Evolutionary conservation across 2,329 filamentous ascomycete genomes (phyloP).

Genomic region (Aspergillus felis): DNA sequence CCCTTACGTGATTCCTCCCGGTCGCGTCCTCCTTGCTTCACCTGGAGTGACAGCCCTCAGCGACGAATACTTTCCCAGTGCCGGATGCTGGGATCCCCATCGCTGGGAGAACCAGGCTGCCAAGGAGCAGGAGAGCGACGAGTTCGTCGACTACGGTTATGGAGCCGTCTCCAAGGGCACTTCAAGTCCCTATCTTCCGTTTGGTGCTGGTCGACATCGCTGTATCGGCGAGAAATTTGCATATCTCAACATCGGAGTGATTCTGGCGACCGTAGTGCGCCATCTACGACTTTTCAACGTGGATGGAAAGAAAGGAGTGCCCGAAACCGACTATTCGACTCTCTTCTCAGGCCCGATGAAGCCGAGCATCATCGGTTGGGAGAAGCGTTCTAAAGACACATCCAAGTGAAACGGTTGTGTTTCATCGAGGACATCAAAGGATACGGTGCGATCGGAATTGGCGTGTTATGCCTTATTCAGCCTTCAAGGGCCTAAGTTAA

Average conservation of each 20-base stretch:
- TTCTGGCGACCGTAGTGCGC: slow-evolving; percentile 60
- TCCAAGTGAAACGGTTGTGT: not conserved
- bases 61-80: slow-evolving; percentile 59
- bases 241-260: slow-evolving; percentile 64
- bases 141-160: slow-evolving; percentile 60
- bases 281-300: slow-evolving; percentile 58
- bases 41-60: slow-evolving; percentile 64
- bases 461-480: not conserved
- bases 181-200: slow-evolving; percentile 63
- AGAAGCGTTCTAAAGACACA: not conserved
- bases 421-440: not conserved
- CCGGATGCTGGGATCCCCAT: slow-evolving; percentile 58
- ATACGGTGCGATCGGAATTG: not conserved
- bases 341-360: not conserved
- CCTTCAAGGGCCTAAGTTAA: too few species aligned
- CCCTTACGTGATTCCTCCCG: slow-evolving; percentile 70
- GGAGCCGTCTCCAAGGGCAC: slow-evolving; percentile 59
- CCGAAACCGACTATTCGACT: slow-evolving; percentile 60
- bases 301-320: slow-evolving; percentile 53
- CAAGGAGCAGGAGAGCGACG: slow-evolving; percentile 45
- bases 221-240: slow-evolving; percentile 77
- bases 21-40: slow-evolving; percentile 74
- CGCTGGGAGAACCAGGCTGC: slow-evolving; percentile 51
- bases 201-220: slow-evolving; percentile 68
- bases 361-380: not conserved